phyloP scores from a whole-genome alignment of 1,139 yeast species.

The Yamadazyma diospyri region DNA sequence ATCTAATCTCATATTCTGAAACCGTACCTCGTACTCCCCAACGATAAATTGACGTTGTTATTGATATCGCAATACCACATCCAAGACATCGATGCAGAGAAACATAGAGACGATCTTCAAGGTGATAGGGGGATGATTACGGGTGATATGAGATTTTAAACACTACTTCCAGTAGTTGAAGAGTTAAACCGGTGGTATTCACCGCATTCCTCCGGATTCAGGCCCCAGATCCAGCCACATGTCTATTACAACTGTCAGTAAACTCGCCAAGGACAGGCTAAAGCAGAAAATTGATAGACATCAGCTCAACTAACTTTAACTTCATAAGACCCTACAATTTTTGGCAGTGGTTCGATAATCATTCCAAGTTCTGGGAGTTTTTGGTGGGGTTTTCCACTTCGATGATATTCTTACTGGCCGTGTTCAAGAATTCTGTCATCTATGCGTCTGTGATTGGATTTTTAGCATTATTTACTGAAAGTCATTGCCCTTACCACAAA shows the following conservation, averaged over 20 bases:
- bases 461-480: slow-evolving; percentile 71
- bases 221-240: too few species aligned
- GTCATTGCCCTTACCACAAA: slow-evolving; percentile 88
- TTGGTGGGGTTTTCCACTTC: slow-evolving; percentile 43
- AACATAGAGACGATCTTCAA: slow-evolving; percentile 26
- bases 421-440: slow-evolving; percentile 34
- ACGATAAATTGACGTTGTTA: slow-evolving; percentile 17
- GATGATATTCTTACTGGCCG: slow-evolving; percentile 41
- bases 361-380: slow-evolving; percentile 60
- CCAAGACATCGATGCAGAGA: slow-evolving; percentile 57
- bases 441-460: slow-evolving; percentile 67
- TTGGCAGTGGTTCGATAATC: slow-evolving; percentile 82
- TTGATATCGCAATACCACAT: slow-evolving; percentile 12
- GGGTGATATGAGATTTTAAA: slow-evolving; percentile 16
- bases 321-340: slow-evolving; percentile 62
- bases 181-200: too few species aligned
- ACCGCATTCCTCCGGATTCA: too few species aligned
- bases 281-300: too few species aligned
- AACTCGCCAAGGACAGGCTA: too few species aligned
- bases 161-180: slow-evolving; percentile 18
- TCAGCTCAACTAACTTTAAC: too few species aligned
- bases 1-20: slow-evolving; percentile 1
- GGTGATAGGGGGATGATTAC: slow-evolving; percentile 20
- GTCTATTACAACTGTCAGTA: too few species aligned
- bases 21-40: slow-evolving; percentile 20